Evolutionary conservation across 1,139 yeast species (phyloP).

Genomic region (Hemisphaericaspora subhashii): DNA sequence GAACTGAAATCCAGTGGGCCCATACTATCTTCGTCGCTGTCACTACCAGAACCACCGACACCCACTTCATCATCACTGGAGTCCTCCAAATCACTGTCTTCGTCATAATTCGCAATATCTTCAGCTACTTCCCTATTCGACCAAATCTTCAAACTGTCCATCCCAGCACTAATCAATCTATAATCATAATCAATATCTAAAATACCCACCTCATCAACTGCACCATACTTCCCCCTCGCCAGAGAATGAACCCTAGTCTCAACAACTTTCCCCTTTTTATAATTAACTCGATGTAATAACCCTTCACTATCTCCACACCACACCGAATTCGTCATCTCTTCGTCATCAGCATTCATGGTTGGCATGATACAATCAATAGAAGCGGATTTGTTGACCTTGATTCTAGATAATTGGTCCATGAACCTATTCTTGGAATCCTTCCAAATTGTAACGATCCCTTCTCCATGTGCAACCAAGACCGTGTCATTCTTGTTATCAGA

Average conservation of each 20-base stretch:
- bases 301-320: conserved; percentile 92
- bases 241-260: conserved; percentile 68
- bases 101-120: conserved; percentile 21
- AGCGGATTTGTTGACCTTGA: conserved; percentile 67
- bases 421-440: conserved; percentile 63
- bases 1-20: conserved; percentile 45
- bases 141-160: conserved; percentile 83
- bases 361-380: conserved; percentile 78
- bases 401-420: conserved; percentile 79
- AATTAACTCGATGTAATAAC: conserved; percentile 65
- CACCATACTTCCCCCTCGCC: conserved; percentile 34
- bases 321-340: conserved; percentile 49
- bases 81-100: conserved; percentile 15
- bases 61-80: conserved; percentile 15
- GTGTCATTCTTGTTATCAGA: conserved; percentile 57
- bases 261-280: conserved; percentile 60
- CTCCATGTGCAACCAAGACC: conserved; percentile 79
- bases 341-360: conserved; percentile 69
- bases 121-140: conserved; percentile 28
- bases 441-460: conserved; percentile 94
- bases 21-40: conserved; percentile 5
- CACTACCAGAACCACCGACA: conserved; percentile 14
- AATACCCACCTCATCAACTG: conserved; percentile 62
- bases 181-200: conserved; percentile 81
- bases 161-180: conserved; percentile 76